These are phyloP conservation scores for Pichia sp. DNA, from an alignment of 1,139 yeast species.

Conservation along the genomic window DNA sequence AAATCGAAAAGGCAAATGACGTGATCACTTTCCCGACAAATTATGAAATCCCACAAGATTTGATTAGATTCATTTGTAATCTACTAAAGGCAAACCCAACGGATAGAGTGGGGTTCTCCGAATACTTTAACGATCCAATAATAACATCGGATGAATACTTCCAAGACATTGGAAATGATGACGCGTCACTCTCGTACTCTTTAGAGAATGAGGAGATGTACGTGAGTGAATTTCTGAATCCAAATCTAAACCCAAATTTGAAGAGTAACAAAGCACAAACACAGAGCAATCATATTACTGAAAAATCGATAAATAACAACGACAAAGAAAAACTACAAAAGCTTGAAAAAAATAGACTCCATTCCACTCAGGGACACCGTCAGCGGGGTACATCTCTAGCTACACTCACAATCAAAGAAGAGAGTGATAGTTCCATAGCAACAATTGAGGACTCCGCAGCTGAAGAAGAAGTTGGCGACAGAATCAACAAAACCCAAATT, in stretches of 20 bases:
- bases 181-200: constrained; percentile 59
- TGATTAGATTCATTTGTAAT: constrained; percentile 64
- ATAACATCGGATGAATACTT: constrained; percentile 31
- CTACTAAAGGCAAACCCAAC: constrained; percentile 78
- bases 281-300: neutral
- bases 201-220: constrained; percentile 71
- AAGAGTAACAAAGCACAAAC: too few relatives aligned
- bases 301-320: too few relatives aligned
- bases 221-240: constrained; percentile 84
- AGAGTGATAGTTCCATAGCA: too few relatives aligned
- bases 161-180: constrained; percentile 39
- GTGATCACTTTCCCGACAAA: constrained; percentile 64
- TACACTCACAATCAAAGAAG: too few relatives aligned
- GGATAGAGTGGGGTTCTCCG: constrained; percentile 80
- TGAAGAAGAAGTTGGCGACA: too few relatives aligned
- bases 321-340: too few relatives aligned
- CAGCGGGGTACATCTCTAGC: too few relatives aligned
- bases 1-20: constrained; percentile 78
- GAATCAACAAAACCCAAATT: too few relatives aligned
- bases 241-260: too few relatives aligned
- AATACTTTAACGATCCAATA: constrained; percentile 67
- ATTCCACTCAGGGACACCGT: too few relatives aligned
- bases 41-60: constrained; percentile 52
- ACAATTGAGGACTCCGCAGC: too few relatives aligned
- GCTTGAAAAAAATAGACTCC: too few relatives aligned